Base-by-base conservation (phyloP, 2,329 filamentous ascomycete genomes). In the Cladosporium sp. region DNA sequence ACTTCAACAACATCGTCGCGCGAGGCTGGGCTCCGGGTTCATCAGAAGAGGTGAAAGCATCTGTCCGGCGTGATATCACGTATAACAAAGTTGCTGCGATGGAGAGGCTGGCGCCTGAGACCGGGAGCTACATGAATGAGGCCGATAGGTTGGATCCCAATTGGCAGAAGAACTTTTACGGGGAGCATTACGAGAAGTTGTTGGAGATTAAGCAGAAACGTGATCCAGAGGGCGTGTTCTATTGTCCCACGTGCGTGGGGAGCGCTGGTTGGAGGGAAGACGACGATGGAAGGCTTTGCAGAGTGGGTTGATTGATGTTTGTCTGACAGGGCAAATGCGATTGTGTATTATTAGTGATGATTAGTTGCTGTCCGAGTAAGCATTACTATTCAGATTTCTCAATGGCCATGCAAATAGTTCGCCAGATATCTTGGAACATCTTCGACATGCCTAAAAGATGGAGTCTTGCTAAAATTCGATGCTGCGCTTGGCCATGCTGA, bases 111-210 rank as follows among this genome's bases (percentile, higher is more conserved):
- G 71, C 71, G 1, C 71, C 71, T 1, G 50, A 62, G 9, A 69
- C 69, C 2, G 73, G 73, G 0, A 65, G 64, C 8, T 75, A 75
- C 56, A 68, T 74, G 66, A 75, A 73, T 25, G 73, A 74, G 61
- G 69, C 55, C 15, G 61, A 61, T 32, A 25, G 52, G 3, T 56
- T 62, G 7, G 61, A 64, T 56, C 60, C 61, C 19, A 51, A 62
- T n/a, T 63, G 50, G 35, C 44, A 49, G 44, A 24, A 8, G 2
- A 56, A 60, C 25, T 65, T 63, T 36, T 64, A 64, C 35, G 63
- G 62, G 4, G 35, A 24, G 6, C 51, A 65, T 56, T 65, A 63
- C n/a, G 44, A 51, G 15, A 35, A 19, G 9, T 22, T 63, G 55
- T 10, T 37, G 32, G 15, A 40, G 10, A 64, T 63, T 45, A 64